Conservation (phyloP, 2,329 filamentous ascomycete genomes). For the Clonostachys byssicola region DNA sequence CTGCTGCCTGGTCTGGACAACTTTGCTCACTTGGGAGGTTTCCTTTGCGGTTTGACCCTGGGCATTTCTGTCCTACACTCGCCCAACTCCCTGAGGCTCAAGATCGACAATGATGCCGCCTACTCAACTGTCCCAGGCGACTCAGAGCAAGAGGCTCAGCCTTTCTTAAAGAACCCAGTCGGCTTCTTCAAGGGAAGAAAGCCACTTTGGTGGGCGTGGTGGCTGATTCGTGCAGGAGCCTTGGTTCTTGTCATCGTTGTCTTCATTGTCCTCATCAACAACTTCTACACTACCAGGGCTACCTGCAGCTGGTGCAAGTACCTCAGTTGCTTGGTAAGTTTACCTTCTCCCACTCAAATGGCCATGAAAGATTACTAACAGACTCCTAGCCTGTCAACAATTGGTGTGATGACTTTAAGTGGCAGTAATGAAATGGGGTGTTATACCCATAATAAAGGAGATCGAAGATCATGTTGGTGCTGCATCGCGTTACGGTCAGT, state of each 20-base stretch:
- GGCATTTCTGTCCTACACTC: constrained; percentile 87
- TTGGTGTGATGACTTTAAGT: constrained; percentile 55
- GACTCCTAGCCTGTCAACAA: constrained; percentile 52
- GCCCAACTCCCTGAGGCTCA: constrained; percentile 71
- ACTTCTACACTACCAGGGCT: constrained; percentile 78
- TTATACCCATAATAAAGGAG: not conserved
- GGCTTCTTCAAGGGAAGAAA: constrained; percentile 92
- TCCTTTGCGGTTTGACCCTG: constrained; percentile 84
- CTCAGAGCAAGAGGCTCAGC: constrained; percentile 39
- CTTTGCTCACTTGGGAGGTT: constrained; percentile 95
- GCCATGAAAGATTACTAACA: constrained; percentile 11
- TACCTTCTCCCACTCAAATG: not conserved
- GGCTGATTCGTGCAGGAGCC: constrained; percentile 76
- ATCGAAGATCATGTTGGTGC: no score
- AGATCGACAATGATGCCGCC: constrained; percentile 62
- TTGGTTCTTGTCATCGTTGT: constrained; percentile 77
- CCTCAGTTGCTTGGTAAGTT: constrained; percentile 83
- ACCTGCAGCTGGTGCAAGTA: constrained; percentile 94
- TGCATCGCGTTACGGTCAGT: not conserved
- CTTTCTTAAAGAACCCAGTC: constrained; percentile 58
- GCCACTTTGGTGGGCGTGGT: constrained; percentile 96
- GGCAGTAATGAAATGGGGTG: constrained; percentile 1
- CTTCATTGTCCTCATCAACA: constrained; percentile 82
- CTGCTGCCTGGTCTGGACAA: constrained; percentile 92
- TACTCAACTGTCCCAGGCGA: constrained; percentile 64